A percentile compares a stretch with the other conserved stretches of the same genome.
Conservation (phyloP, 129 eudicot species). For the Lactuca sativa region DNA sequence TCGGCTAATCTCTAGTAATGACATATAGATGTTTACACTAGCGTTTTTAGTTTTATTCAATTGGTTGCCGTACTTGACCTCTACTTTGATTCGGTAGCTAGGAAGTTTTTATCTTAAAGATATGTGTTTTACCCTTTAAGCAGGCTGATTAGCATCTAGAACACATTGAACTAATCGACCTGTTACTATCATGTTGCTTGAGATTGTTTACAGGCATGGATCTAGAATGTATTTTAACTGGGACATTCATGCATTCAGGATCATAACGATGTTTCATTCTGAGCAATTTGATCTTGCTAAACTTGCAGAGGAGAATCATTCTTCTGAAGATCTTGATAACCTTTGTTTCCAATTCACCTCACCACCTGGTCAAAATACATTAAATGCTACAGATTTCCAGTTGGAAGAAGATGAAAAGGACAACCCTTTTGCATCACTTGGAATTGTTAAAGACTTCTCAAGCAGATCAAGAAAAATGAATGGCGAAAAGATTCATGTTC, state of each 20-base stretch:
- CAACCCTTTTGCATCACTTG: conserved; percentile 10
- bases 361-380: conserved; percentile 11
- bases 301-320: conserved; percentile 9
- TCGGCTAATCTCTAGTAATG: no score
- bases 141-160: background rate
- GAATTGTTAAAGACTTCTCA: conserved; percentile 10
- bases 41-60: background rate
- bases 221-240: background rate
- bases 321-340: conserved; percentile 7
- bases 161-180: background rate
- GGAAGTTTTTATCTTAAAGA: background rate
- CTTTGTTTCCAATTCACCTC: conserved; percentile 16
- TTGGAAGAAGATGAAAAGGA: background rate
- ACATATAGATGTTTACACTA: background rate
- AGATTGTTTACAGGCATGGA: background rate
- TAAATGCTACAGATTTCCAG: background rate
- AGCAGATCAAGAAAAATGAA: background rate
- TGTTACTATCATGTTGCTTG: background rate
- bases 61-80: background rate
- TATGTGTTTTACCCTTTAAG: background rate
- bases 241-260: background rate
- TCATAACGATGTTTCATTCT: conserved; percentile 7
- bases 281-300: conserved; percentile 10
- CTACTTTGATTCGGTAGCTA: background rate
- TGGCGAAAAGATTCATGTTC: background rate